These are phyloP conservation scores for Sporothrix humicola DNA, from an alignment of 2,329 filamentous ascomycete species.

Conservation along the genomic window DNA sequence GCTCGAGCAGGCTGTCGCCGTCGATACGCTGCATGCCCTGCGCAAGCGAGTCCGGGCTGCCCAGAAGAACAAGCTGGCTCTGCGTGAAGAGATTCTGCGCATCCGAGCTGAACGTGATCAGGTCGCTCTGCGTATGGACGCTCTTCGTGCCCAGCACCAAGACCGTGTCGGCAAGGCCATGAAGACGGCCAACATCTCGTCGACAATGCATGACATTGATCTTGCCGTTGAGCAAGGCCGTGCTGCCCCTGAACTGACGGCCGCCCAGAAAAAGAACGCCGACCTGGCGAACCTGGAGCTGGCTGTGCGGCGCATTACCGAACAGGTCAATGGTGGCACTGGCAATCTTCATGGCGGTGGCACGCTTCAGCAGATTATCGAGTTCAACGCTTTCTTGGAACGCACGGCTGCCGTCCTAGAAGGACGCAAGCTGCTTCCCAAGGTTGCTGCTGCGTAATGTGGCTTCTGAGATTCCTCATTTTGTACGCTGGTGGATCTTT, in stretches of 20 bases:
- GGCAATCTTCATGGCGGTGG: slow-evolving; percentile 53
- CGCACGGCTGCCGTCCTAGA: slow-evolving; percentile 64
- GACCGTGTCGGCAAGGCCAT: slow-evolving; percentile 57
- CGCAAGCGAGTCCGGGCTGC: slow-evolving; percentile 62
- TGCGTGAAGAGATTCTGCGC: slow-evolving; percentile 65
- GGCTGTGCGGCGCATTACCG: slow-evolving; percentile 59
- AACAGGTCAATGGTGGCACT: slow-evolving; percentile 58
- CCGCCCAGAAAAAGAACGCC: slow-evolving; percentile 54
- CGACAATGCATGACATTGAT: slow-evolving; percentile 66
- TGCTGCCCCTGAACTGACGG: slow-evolving; percentile 53
- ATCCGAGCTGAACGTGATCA: slow-evolving; percentile 66
- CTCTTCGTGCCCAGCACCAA: slow-evolving; percentile 65
- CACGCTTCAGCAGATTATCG: slow-evolving; percentile 60
- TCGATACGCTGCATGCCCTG: slow-evolving; percentile 64
- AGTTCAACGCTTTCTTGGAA: slow-evolving; percentile 69
- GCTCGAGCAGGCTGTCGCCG: slow-evolving; percentile 64
- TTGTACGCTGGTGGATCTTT: not conserved
- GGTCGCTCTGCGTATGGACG: slow-evolving; percentile 67
- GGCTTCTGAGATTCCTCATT: not conserved
- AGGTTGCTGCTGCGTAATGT: not conserved
- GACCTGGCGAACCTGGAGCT: slow-evolving; percentile 64
- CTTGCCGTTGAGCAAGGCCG: slow-evolving; percentile 54
- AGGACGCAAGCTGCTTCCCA: slow-evolving; percentile 33
- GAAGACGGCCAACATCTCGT: slow-evolving; percentile 61
- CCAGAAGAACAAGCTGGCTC: slow-evolving; percentile 61